Evolutionary conservation across 2,329 filamentous ascomycete species (phyloP).

Genomic region (Allantophomopsis cytisporea): DNA sequence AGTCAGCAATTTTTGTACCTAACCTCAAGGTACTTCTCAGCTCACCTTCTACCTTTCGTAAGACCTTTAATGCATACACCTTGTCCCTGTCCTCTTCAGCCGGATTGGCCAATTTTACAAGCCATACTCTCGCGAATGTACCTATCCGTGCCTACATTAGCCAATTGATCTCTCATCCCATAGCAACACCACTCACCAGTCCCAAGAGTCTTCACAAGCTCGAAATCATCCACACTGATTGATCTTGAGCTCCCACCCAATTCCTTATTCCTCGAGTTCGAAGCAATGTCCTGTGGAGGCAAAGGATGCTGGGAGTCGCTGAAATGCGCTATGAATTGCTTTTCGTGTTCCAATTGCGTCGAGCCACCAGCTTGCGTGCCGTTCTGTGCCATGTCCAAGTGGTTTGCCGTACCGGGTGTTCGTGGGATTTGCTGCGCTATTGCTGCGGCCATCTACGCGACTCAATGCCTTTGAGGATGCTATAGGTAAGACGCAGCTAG

Average conservation of each 20-base stretch:
- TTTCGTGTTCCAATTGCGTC: conserved; percentile 10
- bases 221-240: conserved; percentile 45
- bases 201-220: conserved; percentile 61
- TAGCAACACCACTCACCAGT: conserved; percentile 39
- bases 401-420: neutral
- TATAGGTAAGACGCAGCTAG: no score
- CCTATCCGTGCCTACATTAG: conserved; percentile 27
- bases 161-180: neutral
- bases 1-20: no score
- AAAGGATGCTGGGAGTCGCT: conserved; percentile 7
- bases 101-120: conserved; percentile 50
- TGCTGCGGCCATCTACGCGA: conserved; percentile 1
- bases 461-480: no score
- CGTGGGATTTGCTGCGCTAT: neutral
- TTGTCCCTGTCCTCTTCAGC: conserved; percentile 39
- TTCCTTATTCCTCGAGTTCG: conserved; percentile 13
- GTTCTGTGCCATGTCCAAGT: neutral
- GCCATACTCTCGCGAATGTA: conserved; percentile 72
- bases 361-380: neutral
- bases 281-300: conserved; percentile 10
- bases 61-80: conserved; percentile 72
- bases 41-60: conserved; percentile 48
- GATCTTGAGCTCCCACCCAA: conserved; percentile 12
- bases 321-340: conserved; percentile 14
- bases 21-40: neutral